Evolutionary conservation across 1,139 yeast species (phyloP).

Genomic region (Nakaseomyces kungkrabaensis): DNA sequence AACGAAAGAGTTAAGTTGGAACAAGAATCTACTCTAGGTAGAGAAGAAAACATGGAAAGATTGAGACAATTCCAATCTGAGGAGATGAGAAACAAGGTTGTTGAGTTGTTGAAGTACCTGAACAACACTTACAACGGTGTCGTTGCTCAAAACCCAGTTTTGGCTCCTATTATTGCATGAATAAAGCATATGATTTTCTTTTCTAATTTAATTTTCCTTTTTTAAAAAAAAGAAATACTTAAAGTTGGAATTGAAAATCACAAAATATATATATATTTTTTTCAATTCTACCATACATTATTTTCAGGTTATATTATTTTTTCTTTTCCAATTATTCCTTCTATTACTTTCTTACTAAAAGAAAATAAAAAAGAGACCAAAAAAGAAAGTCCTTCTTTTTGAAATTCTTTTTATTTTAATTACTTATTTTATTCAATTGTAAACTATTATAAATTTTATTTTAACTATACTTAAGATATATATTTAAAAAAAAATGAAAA

Average conservation of each 20-base stretch:
- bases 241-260: neutral
- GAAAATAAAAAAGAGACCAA: neutral
- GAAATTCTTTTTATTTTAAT: too few relatives aligned
- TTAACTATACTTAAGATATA: too few relatives aligned
- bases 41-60: conserved; percentile 71
- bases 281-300: neutral
- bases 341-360: neutral
- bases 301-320: neutral
- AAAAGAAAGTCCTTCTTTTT: too few relatives aligned
- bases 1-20: conserved; percentile 60
- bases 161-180: conserved; percentile 39
- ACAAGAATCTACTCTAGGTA: conserved; percentile 66
- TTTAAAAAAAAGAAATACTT: neutral
- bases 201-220: neutral
- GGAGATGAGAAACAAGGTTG: conserved; percentile 52
- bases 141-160: conserved; percentile 46
- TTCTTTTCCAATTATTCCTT: neutral
- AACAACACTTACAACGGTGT: conserved; percentile 55
- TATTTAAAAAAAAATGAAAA: too few relatives aligned
- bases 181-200: neutral
- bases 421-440: too few relatives aligned
- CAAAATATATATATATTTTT: neutral
- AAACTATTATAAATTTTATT: too few relatives aligned
- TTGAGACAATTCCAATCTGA: conserved; percentile 68
- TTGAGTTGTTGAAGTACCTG: conserved; percentile 64